Percentiles rank a stretch among this genome's conserved stretches.
phyloP scores from a whole-genome alignment of 2,329 filamentous ascomycete species.

The Pochonia chlamydosporia region DNA sequence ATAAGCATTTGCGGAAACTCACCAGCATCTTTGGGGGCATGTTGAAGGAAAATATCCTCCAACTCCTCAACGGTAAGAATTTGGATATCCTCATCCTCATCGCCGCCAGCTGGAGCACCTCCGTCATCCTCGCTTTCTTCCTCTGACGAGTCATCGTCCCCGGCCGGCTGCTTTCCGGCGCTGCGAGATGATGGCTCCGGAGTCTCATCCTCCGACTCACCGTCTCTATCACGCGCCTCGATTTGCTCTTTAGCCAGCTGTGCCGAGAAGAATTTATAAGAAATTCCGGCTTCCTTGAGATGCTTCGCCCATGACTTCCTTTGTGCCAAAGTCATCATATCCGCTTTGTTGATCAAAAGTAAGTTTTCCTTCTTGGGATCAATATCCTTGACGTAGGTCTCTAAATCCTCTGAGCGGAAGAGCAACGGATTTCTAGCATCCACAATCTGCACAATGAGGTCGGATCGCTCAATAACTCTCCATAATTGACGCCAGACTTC shows the following conservation, averaged over 20 bases:
- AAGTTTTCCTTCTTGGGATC: slow-evolving; percentile 84
- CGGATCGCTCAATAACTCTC: slow-evolving; percentile 95
- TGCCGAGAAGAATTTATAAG: slow-evolving; percentile 95
- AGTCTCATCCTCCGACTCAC: slow-evolving; percentile 35
- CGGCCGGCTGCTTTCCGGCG: slow-evolving; percentile 18
- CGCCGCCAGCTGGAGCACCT: slow-evolving; percentile 15
- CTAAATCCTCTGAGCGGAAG: slow-evolving; percentile 90
- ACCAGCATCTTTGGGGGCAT: slow-evolving; percentile 53
- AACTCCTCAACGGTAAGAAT: slow-evolving; percentile 92
- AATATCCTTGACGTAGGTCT: slow-evolving; percentile 90
- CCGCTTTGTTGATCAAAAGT: slow-evolving; percentile 94
- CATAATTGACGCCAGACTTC: slow-evolving; percentile 98
- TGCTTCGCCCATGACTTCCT: slow-evolving; percentile 80
- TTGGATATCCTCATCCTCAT: slow-evolving; percentile 55
- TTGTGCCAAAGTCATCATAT: slow-evolving; percentile 93
- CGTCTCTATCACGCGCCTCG: slow-evolving; percentile 59
- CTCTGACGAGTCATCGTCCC: slow-evolving; percentile 16
- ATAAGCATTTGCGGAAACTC: slow-evolving; percentile 15
- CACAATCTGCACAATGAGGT: slow-evolving; percentile 95
- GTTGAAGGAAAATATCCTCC: slow-evolving; percentile 77
- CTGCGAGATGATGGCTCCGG: slow-evolving; percentile 17
- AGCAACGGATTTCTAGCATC: slow-evolving; percentile 92
- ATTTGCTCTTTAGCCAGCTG: slow-evolving; percentile 84
- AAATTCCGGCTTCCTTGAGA: slow-evolving; percentile 72
- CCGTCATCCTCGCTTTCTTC: slow-evolving; percentile 26